phyloP scores from a whole-genome alignment of 805 yeast species.

The Priceomyces melissophilus region DNA sequence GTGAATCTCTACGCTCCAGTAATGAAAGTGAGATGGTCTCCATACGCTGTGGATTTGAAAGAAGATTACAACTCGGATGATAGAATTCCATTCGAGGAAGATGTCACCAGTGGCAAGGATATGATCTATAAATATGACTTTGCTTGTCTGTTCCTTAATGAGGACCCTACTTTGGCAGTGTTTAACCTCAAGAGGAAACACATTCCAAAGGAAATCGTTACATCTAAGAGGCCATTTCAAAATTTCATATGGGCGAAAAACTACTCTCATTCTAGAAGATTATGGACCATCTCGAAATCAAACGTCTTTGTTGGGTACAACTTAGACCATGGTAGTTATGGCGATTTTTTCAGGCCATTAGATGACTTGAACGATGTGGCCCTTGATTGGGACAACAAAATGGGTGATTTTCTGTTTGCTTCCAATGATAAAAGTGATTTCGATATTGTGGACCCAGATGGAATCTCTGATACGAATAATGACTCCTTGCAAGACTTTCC shows the following conservation, averaged over 20 bases:
- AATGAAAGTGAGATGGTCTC: constrained; percentile 66
- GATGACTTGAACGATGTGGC: constrained; percentile 53
- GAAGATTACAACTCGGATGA: constrained; percentile 18
- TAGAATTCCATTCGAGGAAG: constrained; percentile 14
- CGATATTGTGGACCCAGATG: constrained; percentile 16
- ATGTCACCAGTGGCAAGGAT: constrained; percentile 7
- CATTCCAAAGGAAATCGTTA: constrained; percentile 67
- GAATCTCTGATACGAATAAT: background rate
- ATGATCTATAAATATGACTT: constrained; percentile 57
- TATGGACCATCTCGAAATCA: constrained; percentile 41
- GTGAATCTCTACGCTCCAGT: constrained; percentile 77
- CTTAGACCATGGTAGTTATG: constrained; percentile 20
- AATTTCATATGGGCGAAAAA: constrained; percentile 42
- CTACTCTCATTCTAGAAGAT: constrained; percentile 16
- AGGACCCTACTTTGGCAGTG: constrained; percentile 65
- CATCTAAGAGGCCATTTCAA: constrained; percentile 42
- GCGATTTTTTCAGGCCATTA: constrained; percentile 32
- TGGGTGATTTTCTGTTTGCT: constrained; percentile 48
- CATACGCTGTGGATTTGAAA: constrained; percentile 13
- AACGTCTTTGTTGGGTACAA: constrained; percentile 36
- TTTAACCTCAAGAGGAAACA: constrained; percentile 69
- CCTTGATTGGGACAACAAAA: constrained; percentile 55
- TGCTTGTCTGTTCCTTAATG: constrained; percentile 70
- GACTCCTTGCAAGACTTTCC: background rate
- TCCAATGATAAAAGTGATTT: constrained; percentile 47